These are phyloP conservation scores for Didymella arachidicola DNA, from an alignment of 2,329 filamentous ascomycete species.

Conservation along the genomic window DNA sequence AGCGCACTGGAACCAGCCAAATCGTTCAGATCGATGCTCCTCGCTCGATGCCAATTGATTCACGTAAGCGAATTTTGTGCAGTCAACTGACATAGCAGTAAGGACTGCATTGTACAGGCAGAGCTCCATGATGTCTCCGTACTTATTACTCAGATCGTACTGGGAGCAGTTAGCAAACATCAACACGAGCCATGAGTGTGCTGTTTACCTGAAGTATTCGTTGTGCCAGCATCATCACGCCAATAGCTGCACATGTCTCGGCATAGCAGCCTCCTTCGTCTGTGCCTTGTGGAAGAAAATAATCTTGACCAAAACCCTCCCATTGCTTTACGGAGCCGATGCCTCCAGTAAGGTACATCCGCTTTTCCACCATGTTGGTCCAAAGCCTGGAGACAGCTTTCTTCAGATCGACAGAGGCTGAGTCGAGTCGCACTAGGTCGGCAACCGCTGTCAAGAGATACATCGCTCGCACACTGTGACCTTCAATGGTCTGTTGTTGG, in stretches of 20 bases:
- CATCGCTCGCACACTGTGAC: slow-evolving; percentile 9
- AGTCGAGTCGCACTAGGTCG: slow-evolving; percentile 4
- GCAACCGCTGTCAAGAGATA: slow-evolving; percentile 4
- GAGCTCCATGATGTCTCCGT: slow-evolving; percentile 67
- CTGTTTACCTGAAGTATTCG: slow-evolving; percentile 7
- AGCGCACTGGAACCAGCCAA: slow-evolving; percentile 59
- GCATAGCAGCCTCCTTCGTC: slow-evolving; percentile 70
- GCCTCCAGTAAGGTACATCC: slow-evolving; percentile 69
- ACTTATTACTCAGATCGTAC: slow-evolving; percentile 59
- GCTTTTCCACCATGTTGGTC: slow-evolving; percentile 65
- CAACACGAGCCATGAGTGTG: too few species aligned
- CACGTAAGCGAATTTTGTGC: slow-evolving; percentile 66
- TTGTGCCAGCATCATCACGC: slow-evolving; percentile 13
- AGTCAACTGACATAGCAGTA: slow-evolving; percentile 64
- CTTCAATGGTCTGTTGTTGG: slow-evolving; percentile 4
- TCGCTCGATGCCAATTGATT: slow-evolving; percentile 66
- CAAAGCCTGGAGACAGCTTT: slow-evolving; percentile 60
- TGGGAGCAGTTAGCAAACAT: neutral
- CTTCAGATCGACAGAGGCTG: slow-evolving; percentile 3
- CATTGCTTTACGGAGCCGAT: slow-evolving; percentile 65
- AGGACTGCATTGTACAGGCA: slow-evolving; percentile 68
- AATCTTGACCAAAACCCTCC: slow-evolving; percentile 67
- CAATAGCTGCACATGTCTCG: slow-evolving; percentile 61
- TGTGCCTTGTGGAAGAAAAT: slow-evolving; percentile 63
- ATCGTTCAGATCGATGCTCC: slow-evolving; percentile 58